phyloP scores from a whole-genome alignment of 306 rosid species.

The Quercus dentata region DNA sequence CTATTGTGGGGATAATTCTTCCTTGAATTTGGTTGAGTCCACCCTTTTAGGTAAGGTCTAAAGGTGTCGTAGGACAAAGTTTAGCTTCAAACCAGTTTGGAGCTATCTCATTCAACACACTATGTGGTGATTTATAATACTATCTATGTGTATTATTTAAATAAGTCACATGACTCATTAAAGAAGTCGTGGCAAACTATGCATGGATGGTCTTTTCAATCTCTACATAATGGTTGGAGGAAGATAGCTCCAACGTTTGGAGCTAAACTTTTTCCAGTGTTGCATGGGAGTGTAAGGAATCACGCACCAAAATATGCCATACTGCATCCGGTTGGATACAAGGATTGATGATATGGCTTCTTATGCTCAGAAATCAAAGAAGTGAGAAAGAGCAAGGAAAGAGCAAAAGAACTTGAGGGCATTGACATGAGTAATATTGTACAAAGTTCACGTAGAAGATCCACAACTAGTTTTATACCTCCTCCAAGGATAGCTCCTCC shows the following conservation, averaged over 20 bases:
- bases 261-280: not conserved
- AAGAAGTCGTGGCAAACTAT: no score
- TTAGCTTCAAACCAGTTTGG: no score
- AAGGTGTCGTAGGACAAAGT: no score
- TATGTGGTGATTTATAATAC: no score
- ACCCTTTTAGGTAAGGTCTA: slow-evolving; percentile 1
- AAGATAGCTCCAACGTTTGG: no score
- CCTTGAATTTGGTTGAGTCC: not conserved
- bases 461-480: slow-evolving; percentile 54
- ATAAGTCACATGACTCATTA: no score
- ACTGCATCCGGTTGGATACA: not conserved
- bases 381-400: slow-evolving; percentile 69
- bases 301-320: not conserved
- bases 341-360: slow-evolving; percentile 4
- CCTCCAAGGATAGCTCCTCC: slow-evolving; percentile 46
- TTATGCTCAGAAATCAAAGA: slow-evolving; percentile 78
- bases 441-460: slow-evolving; percentile 81
- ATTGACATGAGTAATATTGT: slow-evolving; percentile 90
- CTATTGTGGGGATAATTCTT: not conserved
- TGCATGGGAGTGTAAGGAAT: slow-evolving; percentile 10
- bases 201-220: no score
- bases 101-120: no score
- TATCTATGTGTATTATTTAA: no score
- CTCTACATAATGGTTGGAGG: no score
- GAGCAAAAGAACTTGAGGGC: slow-evolving; percentile 96